A percentile compares a stretch with the other conserved stretches of the same genome.
These are phyloP conservation scores for Monotropa hypopitys DNA, from an alignment of 179 eudicot genomes.

Conservation along the genomic window DNA sequence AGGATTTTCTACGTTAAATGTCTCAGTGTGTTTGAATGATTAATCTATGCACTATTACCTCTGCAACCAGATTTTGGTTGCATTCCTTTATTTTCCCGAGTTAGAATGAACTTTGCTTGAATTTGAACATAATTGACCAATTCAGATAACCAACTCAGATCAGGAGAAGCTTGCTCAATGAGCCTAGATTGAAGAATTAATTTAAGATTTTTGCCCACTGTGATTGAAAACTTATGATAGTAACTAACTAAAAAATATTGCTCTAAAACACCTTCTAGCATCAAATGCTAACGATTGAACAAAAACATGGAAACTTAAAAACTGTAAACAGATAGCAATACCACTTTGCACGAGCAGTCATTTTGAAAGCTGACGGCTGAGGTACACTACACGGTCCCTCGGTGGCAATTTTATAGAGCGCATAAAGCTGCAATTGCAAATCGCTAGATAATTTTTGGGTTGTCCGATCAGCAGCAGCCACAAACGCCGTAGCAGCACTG, in stretches of 20 bases:
- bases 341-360: slow-evolving; percentile 96
- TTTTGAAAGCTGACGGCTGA: slow-evolving; percentile 61
- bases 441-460: slow-evolving; percentile 53
- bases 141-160: not conserved
- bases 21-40: too few relatives aligned
- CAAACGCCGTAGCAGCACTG: slow-evolving; percentile 82
- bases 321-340: slow-evolving; percentile 10
- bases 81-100: too few relatives aligned
- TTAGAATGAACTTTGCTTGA: not conserved
- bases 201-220: not conserved
- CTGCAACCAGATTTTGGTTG: too few relatives aligned
- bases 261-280: not conserved
- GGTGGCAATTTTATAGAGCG: slow-evolving; percentile 75
- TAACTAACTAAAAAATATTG: not conserved
- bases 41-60: too few relatives aligned
- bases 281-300: not conserved
- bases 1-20: too few relatives aligned
- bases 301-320: not conserved
- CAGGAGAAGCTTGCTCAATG: not conserved
- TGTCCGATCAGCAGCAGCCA: slow-evolving; percentile 61
- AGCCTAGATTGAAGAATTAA: not conserved
- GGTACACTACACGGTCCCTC: slow-evolving; percentile 79
- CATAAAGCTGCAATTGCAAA: slow-evolving; percentile 69
- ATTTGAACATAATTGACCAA: not conserved
- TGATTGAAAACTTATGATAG: not conserved